Base-by-base conservation (phyloP, 2,329 filamentous ascomycete genomes). In the Dryadomyces quercus-mongolicae region DNA sequence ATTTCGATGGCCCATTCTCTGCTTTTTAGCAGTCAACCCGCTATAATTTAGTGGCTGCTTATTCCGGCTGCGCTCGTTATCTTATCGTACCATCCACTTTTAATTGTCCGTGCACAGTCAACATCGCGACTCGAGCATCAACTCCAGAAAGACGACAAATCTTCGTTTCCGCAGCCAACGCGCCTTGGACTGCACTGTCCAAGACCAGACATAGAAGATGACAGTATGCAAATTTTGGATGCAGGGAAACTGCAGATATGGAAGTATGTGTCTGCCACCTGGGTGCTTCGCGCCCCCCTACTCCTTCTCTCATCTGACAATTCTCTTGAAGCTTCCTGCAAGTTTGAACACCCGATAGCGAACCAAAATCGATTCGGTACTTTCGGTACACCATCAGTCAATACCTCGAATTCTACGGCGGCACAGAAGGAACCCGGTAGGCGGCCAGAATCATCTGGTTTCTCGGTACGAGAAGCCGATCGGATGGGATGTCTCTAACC, bases 341-440 rank as follows among this genome's bases (percentile, higher is more conserved):
- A 74, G 54, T 78, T 74, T 62, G 77, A 82, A 54, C 77, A 82
- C 60, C 75, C 68, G 10, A 58, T 56, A 21, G 56, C 57, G 25
- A 70, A 67, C 52, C 64, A 62, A 57, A 85, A 84, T 62, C 77
- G 82, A 18, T 88, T 85, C 60, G 75, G 75, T 40, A 60, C 59
- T 22, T 63, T 68, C 18, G 60, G 60, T 7, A 43, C 48, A 38
- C 42, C 52, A 16, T 48, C 52, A 1, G 59, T 57, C 49, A 34
- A 13, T 12, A 3, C 50, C 1, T 18, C 36, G 0, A 20, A 13
- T 5, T 21, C 21, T 15, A 4, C 57, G 8, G n/a, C 51, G 1
- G 13, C 51, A 9, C 31, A 40, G 21, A 45, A 49, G 12, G 45
- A 49, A 4, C 51, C 25, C 4, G 38, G 53, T 57, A 31, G 45